A percentile compares a stretch with the other conserved stretches of the same genome.
phyloP scores from a whole-genome alignment of 148 eudicot genomes.

The Rhododendron vialii region DNA sequence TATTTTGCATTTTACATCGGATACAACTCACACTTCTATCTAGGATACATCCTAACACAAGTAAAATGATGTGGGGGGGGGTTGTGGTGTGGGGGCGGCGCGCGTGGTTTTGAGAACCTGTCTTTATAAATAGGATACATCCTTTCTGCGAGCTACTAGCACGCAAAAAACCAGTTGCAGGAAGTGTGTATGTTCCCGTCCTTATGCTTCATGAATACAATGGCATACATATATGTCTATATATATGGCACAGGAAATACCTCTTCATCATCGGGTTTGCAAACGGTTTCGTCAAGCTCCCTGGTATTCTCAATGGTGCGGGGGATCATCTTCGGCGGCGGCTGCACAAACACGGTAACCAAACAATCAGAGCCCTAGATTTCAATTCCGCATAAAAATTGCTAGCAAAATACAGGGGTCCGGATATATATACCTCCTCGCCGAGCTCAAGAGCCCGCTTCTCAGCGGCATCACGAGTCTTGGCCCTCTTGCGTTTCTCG shows the following conservation, averaged over 20 bases:
- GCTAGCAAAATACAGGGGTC: background rate
- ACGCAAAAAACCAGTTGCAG: background rate
- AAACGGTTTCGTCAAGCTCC: constrained; percentile 81
- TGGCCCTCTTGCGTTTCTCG: constrained; percentile 68
- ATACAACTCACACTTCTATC: background rate
- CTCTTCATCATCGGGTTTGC: constrained; percentile 94
- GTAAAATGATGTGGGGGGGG: too few species aligned
- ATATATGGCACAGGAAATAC: constrained; percentile 10
- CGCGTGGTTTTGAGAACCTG: too few species aligned
- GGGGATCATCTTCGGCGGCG: constrained; percentile 62
- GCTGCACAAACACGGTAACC: constrained; percentile 28
- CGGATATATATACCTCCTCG: constrained; percentile 50
- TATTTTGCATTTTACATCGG: too few species aligned
- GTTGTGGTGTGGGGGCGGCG: too few species aligned
- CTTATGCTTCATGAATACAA: background rate
- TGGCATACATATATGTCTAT: background rate
- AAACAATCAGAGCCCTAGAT: background rate
- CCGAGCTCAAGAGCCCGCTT: constrained; percentile 88
- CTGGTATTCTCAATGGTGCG: constrained; percentile 87
- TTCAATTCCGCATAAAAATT: background rate
- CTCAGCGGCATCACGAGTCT: constrained; percentile 68
- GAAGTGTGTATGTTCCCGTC: background rate
- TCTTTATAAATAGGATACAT: too few species aligned
- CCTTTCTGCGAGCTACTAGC: background rate
- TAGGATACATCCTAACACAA: too few species aligned